These are phyloP conservation scores for Blastobotrys buckinghamii DNA, from an alignment of 1,139 yeast genomes.

Conservation along the genomic window DNA sequence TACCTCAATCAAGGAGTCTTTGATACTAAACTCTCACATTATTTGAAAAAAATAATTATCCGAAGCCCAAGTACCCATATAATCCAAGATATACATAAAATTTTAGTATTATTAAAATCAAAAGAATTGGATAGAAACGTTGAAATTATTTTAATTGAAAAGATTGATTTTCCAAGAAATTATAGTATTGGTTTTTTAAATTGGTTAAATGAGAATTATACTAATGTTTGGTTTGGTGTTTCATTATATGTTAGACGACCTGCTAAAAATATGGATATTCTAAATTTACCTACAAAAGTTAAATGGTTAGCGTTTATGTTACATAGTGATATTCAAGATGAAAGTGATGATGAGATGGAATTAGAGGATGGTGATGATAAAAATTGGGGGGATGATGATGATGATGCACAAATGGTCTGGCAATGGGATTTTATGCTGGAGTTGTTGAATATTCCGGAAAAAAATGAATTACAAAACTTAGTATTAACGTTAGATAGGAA, in stretches of 20 bases:
- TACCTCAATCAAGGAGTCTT: conserved; percentile 5
- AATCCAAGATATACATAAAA: not conserved
- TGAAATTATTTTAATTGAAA: not conserved
- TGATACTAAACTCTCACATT: not conserved
- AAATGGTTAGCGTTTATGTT: not conserved
- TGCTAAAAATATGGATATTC: not conserved
- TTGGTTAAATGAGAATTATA: not conserved
- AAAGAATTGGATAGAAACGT: not conserved
- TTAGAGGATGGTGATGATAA: not conserved
- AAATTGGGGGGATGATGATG: not conserved
- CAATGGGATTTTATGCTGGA: conserved; percentile 3
- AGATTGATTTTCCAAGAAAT: conserved; percentile 3
- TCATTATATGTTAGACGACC: conserved; percentile 1
- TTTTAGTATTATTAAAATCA: not conserved
- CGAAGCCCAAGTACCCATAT: not conserved
- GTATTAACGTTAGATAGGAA: too few relatives aligned
- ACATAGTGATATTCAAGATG: conserved; percentile 1
- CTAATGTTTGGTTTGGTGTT: not conserved
- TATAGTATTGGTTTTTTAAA: not conserved
- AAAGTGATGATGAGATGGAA: conserved; percentile 1
- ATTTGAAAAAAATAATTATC: not conserved
- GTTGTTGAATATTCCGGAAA: not conserved
- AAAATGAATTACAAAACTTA: not conserved
- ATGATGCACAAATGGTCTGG: not conserved
- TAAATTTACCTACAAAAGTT: not conserved